A percentile compares a stretch with the other conserved stretches of the same genome.
These are phyloP conservation scores for Narthecium ossifragum DNA, from an alignment of 106 monocot species.

Conservation along the genomic window DNA sequence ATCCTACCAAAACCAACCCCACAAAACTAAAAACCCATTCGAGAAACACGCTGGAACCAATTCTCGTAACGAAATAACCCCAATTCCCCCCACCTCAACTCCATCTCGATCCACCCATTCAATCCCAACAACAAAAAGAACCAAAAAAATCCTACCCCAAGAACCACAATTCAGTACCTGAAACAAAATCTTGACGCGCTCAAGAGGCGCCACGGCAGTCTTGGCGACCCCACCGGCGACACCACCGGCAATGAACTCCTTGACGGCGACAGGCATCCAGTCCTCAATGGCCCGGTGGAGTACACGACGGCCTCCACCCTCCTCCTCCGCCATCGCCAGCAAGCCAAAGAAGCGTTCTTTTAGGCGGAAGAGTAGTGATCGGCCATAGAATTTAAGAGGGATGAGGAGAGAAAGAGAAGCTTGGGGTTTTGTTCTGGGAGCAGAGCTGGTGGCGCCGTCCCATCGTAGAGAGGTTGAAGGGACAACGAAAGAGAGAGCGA, in stretches of 20 bases:
- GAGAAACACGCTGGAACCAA: too few relatives aligned
- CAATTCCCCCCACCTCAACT: too few relatives aligned
- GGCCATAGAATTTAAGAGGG: not conserved
- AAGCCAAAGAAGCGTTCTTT: not conserved
- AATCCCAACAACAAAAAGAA: not conserved
- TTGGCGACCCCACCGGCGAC: constrained; percentile 89
- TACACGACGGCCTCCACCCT: constrained; percentile 1
- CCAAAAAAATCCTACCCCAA: not conserved
- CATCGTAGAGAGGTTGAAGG: not conserved
- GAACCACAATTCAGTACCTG: constrained; percentile 34
- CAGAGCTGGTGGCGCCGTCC: not conserved
- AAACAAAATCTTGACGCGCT: constrained; percentile 89
- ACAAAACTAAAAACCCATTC: too few relatives aligned
- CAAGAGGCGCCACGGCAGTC: constrained; percentile 90
- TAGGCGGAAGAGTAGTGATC: not conserved
- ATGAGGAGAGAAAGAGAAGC: not conserved
- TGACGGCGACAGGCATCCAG: constrained; percentile 48
- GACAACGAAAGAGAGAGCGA: not conserved
- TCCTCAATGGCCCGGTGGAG: constrained; percentile 18
- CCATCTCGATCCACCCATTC: too few relatives aligned
- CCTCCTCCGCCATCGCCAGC: constrained; percentile 9
- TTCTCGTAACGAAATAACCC: too few relatives aligned
- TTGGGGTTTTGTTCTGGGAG: not conserved
- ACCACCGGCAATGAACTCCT: constrained; percentile 84
- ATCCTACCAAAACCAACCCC: too few relatives aligned